Evolutionary conservation across 169 alveolate genomes (phyloP).

Genomic region (Amoebophrya sp.): DNA sequence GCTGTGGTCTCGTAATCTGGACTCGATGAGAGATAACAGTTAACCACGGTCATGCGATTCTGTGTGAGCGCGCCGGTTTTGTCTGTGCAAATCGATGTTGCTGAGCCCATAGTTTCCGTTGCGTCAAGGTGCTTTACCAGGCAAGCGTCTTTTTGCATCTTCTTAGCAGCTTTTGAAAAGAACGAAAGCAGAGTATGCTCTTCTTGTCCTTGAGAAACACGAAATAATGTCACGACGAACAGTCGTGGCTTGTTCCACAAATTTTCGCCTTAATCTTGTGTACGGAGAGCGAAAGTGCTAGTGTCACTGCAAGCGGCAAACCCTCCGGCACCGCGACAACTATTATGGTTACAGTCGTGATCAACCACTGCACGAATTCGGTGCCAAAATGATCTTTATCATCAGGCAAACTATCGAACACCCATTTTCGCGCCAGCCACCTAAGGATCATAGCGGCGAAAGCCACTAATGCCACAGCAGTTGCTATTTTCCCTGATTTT

Average conservation of each 20-base stretch:
- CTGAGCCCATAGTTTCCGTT: slow-evolving; percentile 83
- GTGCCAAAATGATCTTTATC: neutral
- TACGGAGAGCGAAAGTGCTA: slow-evolving; percentile 65
- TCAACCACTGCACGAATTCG: neutral
- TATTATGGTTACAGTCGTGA: slow-evolving; percentile 52
- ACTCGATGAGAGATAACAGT: no score
- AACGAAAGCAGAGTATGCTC: no score
- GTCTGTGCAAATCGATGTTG: slow-evolving; percentile 70
- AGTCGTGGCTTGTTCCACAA: no score
- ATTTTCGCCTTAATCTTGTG: no score
- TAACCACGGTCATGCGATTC: no score
- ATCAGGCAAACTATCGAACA: neutral
- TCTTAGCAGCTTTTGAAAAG: no score
- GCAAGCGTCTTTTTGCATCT: slow-evolving; percentile 70
- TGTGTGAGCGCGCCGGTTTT: slow-evolving; percentile 72
- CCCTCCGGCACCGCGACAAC: slow-evolving; percentile 80
- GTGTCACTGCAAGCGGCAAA: slow-evolving; percentile 78
- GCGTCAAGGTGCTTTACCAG: slow-evolving; percentile 63
- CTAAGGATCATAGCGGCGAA: slow-evolving; percentile 38
- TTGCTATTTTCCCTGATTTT: slow-evolving; percentile 5
- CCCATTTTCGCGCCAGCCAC: slow-evolving; percentile 27
- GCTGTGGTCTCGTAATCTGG: neutral
- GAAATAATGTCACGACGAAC: no score
- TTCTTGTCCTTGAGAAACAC: no score
- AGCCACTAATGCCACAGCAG: slow-evolving; percentile 40